Evolutionary conservation across 202 grass and related monocot species (phyloP).

Genomic region (Alloteropsis angusta): DNA sequence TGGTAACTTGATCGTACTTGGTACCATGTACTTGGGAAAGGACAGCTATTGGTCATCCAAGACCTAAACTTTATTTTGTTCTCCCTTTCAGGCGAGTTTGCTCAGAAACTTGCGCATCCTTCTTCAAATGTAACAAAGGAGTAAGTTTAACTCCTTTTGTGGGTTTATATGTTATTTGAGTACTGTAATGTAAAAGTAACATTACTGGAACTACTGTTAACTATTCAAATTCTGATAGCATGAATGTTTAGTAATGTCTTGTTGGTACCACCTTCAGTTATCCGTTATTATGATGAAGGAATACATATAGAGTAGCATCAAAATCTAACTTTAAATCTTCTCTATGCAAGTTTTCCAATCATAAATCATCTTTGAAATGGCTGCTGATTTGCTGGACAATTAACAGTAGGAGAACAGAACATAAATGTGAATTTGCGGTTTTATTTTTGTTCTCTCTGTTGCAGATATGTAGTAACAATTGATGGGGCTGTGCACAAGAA

Average conservation of each 20-base stretch:
- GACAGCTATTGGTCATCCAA: constrained; percentile 1
- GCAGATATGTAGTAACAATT: constrained; percentile 89
- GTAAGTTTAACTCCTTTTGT: constrained; percentile 35
- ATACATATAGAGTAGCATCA: neutral
- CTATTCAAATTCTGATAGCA: neutral
- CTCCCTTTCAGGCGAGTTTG: constrained; percentile 66
- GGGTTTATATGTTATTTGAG: neutral
- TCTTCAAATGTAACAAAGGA: constrained; percentile 88
- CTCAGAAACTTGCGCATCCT: constrained; percentile 82
- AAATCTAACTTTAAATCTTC: neutral
- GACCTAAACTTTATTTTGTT: constrained; percentile 9
- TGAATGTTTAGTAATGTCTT: neutral
- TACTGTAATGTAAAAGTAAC: neutral
- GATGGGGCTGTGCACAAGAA: constrained; percentile 63
- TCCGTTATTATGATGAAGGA: neutral
- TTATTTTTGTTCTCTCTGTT: constrained; percentile 22
- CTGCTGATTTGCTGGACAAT: neutral
- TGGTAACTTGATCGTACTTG: constrained; percentile 37
- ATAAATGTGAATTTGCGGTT: neutral
- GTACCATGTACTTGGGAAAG: constrained; percentile 11
- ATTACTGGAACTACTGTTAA: neutral
- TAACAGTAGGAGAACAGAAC: neutral
- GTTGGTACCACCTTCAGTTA: neutral
- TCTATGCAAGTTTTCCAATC: neutral
- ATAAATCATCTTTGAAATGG: neutral